These are phyloP conservation scores for Beauveria caledonica DNA, from an alignment of 2,329 filamentous ascomycete species.

Conservation along the genomic window DNA sequence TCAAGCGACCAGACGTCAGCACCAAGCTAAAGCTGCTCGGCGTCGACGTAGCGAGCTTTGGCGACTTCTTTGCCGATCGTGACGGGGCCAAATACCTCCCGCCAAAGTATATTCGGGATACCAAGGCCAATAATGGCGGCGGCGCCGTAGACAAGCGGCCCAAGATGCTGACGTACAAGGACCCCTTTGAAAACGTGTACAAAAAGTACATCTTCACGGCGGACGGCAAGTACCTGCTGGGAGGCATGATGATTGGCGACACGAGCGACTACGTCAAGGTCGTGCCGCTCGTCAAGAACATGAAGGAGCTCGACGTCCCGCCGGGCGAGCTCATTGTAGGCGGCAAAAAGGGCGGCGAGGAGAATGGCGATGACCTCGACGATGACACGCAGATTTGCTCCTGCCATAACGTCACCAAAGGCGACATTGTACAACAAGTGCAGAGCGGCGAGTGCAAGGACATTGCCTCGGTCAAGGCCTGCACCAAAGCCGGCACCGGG, in stretches of 20 bases:
- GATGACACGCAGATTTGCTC: constrained; percentile 88
- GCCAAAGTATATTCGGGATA: constrained; percentile 31
- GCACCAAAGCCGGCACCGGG: constrained; percentile 85
- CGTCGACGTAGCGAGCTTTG: constrained; percentile 87
- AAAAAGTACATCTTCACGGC: constrained; percentile 90
- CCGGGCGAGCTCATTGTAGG: constrained; percentile 81
- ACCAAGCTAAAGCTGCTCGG: constrained; percentile 86
- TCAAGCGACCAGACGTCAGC: constrained; percentile 79
- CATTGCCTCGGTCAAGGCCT: constrained; percentile 74
- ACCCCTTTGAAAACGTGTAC: constrained; percentile 81
- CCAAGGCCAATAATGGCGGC: constrained; percentile 19
- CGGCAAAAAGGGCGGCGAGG: constrained; percentile 58
- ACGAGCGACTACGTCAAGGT: constrained; percentile 85
- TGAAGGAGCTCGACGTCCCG: constrained; percentile 68
- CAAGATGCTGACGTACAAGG: constrained; percentile 80
- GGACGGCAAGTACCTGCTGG: constrained; percentile 82
- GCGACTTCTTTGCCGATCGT: constrained; percentile 85
- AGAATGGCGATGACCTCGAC: constrained; percentile 66
- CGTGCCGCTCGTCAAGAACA: constrained; percentile 77
- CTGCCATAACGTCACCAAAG: constrained; percentile 87
- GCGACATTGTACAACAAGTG: constrained; percentile 62
- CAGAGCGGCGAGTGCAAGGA: constrained; percentile 76
- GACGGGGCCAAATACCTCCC: constrained; percentile 75
- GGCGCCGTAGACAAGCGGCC: constrained; percentile 37
- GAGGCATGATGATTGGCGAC: constrained; percentile 97